Evolutionary conservation across 345 rosid species (phyloP).

Genomic region (Toxicodendron radicans): DNA sequence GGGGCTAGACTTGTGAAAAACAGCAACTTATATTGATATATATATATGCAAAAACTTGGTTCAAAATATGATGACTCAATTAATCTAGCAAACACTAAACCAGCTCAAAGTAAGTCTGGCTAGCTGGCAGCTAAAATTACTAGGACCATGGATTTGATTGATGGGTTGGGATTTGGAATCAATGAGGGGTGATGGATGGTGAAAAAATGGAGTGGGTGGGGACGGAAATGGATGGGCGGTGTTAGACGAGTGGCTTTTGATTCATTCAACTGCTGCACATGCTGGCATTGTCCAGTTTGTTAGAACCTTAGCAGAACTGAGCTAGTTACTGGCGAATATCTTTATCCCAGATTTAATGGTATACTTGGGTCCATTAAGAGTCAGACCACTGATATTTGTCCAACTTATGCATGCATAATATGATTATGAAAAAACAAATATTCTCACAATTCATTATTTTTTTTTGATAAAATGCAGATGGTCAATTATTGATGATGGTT

Average conservation of each 20-base stretch:
- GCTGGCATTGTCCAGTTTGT: conserved; percentile 19
- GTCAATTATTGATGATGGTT: neutral
- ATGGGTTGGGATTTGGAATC: conserved; percentile 53
- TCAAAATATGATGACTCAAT: neutral
- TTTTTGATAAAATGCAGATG: neutral
- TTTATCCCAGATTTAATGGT: conserved; percentile 9
- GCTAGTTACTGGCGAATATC: conserved; percentile 9
- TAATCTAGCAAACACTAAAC: no score
- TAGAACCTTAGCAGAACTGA: conserved; percentile 27
- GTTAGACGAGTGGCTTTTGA: conserved; percentile 31
- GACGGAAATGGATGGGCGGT: conserved; percentile 47
- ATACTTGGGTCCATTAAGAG: no score
- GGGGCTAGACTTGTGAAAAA: conserved; percentile 6
- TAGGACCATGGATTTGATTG: conserved; percentile 46
- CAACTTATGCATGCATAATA: neutral
- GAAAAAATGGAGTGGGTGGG: conserved; percentile 44
- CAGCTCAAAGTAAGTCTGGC: conserved; percentile 8
- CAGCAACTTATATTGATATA: neutral
- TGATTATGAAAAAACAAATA: neutral
- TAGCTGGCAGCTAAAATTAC: conserved; percentile 25
- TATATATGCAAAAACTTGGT: neutral
- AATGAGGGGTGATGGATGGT: conserved; percentile 29
- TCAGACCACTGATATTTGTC: no score
- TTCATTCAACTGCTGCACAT: conserved; percentile 23
- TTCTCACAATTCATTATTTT: no score